A percentile compares a stretch with the other conserved stretches of the same genome.
Conservation (phyloP, 2,329 filamentous ascomycete species). For the Botrytis tulipae region DNA sequence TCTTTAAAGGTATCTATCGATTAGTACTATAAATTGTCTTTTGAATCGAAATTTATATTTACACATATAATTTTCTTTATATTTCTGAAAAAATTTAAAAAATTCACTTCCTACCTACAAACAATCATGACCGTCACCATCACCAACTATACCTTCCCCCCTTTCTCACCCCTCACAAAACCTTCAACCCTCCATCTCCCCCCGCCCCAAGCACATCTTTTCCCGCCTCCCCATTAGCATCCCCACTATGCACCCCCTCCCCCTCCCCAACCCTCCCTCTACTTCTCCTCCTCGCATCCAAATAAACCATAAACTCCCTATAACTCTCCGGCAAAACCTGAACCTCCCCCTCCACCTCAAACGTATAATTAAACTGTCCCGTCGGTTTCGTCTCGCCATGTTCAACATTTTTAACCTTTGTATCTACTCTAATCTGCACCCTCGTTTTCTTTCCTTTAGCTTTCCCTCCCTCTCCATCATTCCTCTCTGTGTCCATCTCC, state of each 20-base stretch:
- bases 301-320: slow-evolving; percentile 41
- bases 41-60: no score
- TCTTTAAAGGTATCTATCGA: no score
- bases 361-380: slow-evolving; percentile 72
- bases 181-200: neutral
- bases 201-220: neutral
- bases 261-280: slow-evolving; percentile 17
- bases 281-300: slow-evolving; percentile 41
- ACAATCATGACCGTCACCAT: no score
- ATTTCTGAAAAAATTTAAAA: no score
- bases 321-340: slow-evolving; percentile 58
- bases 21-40: no score
- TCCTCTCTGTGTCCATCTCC: neutral
- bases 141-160: no score
- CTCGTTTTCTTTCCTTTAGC: slow-evolving; percentile 48
- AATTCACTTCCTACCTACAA: no score
- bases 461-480: neutral
- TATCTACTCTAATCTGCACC: slow-evolving; percentile 66
- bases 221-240: slow-evolving; percentile 20
- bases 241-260: neutral
- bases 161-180: neutral
- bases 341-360: slow-evolving; percentile 62
- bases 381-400: slow-evolving; percentile 66
- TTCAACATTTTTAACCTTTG: slow-evolving; percentile 66
- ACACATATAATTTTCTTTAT: no score